Evolutionary conservation across 495 filamentous ascomycete species (phyloP).

Genomic region (Echria macrotheca): DNA sequence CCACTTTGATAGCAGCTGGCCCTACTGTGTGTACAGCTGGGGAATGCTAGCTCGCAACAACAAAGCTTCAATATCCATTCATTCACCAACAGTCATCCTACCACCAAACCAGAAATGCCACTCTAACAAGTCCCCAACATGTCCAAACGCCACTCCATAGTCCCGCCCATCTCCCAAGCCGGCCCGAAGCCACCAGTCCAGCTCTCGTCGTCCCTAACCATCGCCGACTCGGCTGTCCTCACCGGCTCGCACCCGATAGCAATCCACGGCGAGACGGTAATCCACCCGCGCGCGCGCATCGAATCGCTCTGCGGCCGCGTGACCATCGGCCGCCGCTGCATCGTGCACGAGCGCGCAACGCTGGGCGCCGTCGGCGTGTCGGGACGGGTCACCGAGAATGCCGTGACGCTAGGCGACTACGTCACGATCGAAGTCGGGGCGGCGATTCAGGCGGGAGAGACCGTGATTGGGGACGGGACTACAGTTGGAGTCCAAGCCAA

Average conservation of each 20-base stretch:
- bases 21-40: constrained; percentile 13
- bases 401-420: constrained; percentile 50
- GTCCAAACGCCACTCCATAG: constrained; percentile 47
- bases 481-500: constrained; percentile 56
- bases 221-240: constrained; percentile 70
- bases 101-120: neutral
- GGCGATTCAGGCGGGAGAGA: constrained; percentile 54
- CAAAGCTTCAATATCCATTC: no score
- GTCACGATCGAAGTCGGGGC: constrained; percentile 58
- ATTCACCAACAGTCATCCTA: neutral
- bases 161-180: constrained; percentile 36
- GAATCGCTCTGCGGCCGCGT: constrained; percentile 65
- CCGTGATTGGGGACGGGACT: constrained; percentile 55
- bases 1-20: constrained; percentile 1
- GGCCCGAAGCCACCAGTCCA: constrained; percentile 60
- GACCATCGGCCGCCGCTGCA: constrained; percentile 64
- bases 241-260: constrained; percentile 67
- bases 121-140: neutral
- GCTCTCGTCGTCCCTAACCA: constrained; percentile 62
- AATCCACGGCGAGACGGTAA: constrained; percentile 64
- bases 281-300: constrained; percentile 74
- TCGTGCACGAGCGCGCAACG: constrained; percentile 66
- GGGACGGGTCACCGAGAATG: constrained; percentile 23
- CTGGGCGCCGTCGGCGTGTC: constrained; percentile 45
- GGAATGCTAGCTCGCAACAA: constrained; percentile 1